Evolutionary conservation across 2,329 filamentous ascomycete genomes (phyloP).

Genomic region (Aspergillus floridensis): DNA sequence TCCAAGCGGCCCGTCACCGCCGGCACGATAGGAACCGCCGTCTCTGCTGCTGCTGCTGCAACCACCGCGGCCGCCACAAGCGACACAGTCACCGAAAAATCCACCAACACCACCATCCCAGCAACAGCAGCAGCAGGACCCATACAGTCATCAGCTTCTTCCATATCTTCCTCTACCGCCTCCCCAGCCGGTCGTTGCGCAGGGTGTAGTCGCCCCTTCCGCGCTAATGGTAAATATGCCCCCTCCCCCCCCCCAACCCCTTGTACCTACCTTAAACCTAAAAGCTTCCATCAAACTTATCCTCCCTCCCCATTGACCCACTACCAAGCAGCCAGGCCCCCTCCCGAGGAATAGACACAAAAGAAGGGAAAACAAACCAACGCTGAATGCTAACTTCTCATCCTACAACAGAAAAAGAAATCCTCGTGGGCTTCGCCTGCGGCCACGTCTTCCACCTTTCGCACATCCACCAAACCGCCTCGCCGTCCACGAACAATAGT

Average conservation of each 20-base stretch:
- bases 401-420: conserved; percentile 47
- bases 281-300: too few species aligned
- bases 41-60: conserved; percentile 4
- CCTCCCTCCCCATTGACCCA: too few species aligned
- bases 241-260: too few species aligned
- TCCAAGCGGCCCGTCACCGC: conserved; percentile 6
- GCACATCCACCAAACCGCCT: conserved; percentile 52
- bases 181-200: conserved; percentile 34
- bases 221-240: conserved; percentile 37
- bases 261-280: too few species aligned
- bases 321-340: neutral
- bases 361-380: too few species aligned
- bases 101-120: conserved; percentile 8
- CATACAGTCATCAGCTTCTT: neutral
- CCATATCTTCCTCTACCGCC: neutral
- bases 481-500: conserved; percentile 16
- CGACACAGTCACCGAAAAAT: conserved; percentile 18
- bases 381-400: too few species aligned
- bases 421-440: conserved; percentile 65
- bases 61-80: conserved; percentile 10
- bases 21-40: neutral
- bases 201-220: conserved; percentile 39
- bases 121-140: neutral
- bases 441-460: conserved; percentile 67
- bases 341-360: too few species aligned